Evolutionary conservation across 352 stramenopile species (phyloP).

Genomic region (Globisporangium iwayamae): DNA sequence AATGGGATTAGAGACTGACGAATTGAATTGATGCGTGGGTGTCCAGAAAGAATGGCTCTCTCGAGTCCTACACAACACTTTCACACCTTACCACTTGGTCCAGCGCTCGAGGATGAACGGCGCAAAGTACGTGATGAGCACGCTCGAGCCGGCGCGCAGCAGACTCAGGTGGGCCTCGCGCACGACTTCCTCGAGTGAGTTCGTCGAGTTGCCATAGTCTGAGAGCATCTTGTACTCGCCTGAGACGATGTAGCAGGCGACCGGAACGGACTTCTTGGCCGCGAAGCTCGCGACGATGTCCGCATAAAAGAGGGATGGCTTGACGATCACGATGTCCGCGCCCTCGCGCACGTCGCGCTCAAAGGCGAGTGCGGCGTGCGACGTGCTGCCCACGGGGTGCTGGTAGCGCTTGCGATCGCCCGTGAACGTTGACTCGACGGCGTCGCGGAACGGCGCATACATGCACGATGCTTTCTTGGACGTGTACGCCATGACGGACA

Average conservation of each 20-base stretch:
- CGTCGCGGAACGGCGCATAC: constrained; percentile 96
- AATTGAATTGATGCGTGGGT: too few relatives aligned
- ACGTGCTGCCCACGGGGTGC: constrained; percentile 84
- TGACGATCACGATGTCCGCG: constrained; percentile 99
- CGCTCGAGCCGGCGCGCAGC: constrained; percentile 92
- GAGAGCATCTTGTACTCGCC: constrained; percentile 99
- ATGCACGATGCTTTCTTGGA: constrained; percentile 97
- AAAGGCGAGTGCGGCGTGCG: constrained; percentile 78
- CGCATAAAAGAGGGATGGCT: constrained; percentile 98
- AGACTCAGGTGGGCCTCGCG: constrained; percentile 77
- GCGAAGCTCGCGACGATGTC: constrained; percentile 96
- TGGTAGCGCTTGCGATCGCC: constrained; percentile 97
- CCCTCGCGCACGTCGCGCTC: constrained; percentile 83
- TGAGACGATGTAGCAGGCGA: constrained; percentile 98
- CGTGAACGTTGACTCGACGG: constrained; percentile 96
- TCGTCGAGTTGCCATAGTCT: constrained; percentile 85
- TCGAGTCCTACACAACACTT: neutral
- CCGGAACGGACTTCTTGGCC: constrained; percentile 89
- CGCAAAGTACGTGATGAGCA: constrained; percentile 99
- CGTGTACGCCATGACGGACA: constrained; percentile 99
- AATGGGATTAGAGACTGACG: too few relatives aligned
- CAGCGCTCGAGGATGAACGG: constrained; percentile 84
- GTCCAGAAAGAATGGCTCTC: too few relatives aligned
- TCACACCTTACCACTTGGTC: constrained; percentile 54
- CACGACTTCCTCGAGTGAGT: constrained; percentile 83